Conservation (phyloP, 805 yeast genomes). For the Zygosaccharomyces kombuchaensis region DNA sequence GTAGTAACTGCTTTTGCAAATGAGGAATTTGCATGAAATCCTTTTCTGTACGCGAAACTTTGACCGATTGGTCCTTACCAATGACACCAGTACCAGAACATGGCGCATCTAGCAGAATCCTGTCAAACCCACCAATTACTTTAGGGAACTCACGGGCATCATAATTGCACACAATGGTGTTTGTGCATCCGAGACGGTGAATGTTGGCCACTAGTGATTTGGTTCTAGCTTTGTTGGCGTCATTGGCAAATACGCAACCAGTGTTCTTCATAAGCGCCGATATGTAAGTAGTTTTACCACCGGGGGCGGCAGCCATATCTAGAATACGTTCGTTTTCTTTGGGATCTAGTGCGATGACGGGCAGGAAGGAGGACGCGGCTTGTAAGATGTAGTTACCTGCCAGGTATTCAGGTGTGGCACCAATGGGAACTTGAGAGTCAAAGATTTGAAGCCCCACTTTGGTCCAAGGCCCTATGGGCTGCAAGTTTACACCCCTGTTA, state of each 20-base stretch:
- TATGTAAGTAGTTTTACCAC: constrained; percentile 95
- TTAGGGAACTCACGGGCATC: constrained; percentile 98
- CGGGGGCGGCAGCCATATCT: constrained; percentile 99
- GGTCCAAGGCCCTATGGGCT: constrained; percentile 97
- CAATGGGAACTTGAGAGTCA: constrained; percentile 98
- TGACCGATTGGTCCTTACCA: constrained; percentile 93
- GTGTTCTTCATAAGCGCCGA: constrained; percentile 97
- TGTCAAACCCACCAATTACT: constrained; percentile 96
- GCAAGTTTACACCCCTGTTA: constrained; percentile 94
- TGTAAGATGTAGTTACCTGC: constrained; percentile 97
- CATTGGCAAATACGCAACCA: constrained; percentile 96
- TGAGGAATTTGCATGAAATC: constrained; percentile 97
- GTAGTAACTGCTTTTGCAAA: constrained; percentile 85
- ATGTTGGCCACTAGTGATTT: constrained; percentile 95
- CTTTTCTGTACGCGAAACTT: constrained; percentile 88
- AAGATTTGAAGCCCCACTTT: constrained; percentile 96
- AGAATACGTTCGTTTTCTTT: constrained; percentile 91
- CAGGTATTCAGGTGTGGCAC: constrained; percentile 98
- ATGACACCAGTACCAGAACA: constrained; percentile 99
- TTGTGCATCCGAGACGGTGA: constrained; percentile 93
- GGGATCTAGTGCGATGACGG: constrained; percentile 97
- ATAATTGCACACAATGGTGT: constrained; percentile 93
- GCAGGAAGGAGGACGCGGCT: constrained; percentile 97
- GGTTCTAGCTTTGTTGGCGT: constrained; percentile 93
- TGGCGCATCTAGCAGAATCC: constrained; percentile 94